These are phyloP conservation scores for Mayamaea pseudoterrestris DNA, from an alignment of 108 stramenopile genomes.

Conservation along the genomic window DNA sequence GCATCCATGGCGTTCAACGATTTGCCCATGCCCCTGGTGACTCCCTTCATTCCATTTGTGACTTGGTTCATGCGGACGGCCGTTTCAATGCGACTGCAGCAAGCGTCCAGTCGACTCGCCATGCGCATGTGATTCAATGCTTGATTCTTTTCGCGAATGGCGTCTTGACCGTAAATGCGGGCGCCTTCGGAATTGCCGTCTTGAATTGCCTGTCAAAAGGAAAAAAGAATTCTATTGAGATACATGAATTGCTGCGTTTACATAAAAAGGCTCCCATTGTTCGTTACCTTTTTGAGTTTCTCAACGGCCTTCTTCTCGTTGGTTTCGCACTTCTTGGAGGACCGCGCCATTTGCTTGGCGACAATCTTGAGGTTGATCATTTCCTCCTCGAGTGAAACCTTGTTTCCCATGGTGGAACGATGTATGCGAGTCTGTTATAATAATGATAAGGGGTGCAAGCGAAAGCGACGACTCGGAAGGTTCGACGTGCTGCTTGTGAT, in stretches of 20 bases:
- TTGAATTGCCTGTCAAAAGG: conserved; percentile 52
- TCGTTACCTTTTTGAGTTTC: conserved; percentile 88
- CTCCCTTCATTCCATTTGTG: conserved; percentile 80
- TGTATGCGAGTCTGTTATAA: too few species aligned
- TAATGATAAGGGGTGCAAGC: too few species aligned
- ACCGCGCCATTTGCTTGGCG: conserved; percentile 92
- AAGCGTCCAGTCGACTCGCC: conserved; percentile 90
- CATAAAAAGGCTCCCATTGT: background rate
- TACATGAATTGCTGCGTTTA: background rate
- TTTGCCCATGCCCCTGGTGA: conserved; percentile 91
- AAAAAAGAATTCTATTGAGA: too few species aligned
- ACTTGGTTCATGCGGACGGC: conserved; percentile 95
- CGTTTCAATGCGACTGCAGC: conserved; percentile 88
- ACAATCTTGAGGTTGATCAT: conserved; percentile 91
- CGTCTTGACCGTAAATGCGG: conserved; percentile 94
- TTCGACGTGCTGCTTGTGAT: too few species aligned
- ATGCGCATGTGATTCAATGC: conserved; percentile 87
- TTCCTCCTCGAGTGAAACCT: conserved; percentile 81
- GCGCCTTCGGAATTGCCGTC: conserved; percentile 92
- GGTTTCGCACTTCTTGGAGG: conserved; percentile 93
- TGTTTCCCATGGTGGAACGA: conserved; percentile 72
- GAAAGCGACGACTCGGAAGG: too few species aligned
- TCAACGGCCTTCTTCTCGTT: conserved; percentile 81
- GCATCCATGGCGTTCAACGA: conserved; percentile 86
- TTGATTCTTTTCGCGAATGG: conserved; percentile 98